phyloP scores from a whole-genome alignment of 106 monocot species.

The Dendrobium officinale region DNA sequence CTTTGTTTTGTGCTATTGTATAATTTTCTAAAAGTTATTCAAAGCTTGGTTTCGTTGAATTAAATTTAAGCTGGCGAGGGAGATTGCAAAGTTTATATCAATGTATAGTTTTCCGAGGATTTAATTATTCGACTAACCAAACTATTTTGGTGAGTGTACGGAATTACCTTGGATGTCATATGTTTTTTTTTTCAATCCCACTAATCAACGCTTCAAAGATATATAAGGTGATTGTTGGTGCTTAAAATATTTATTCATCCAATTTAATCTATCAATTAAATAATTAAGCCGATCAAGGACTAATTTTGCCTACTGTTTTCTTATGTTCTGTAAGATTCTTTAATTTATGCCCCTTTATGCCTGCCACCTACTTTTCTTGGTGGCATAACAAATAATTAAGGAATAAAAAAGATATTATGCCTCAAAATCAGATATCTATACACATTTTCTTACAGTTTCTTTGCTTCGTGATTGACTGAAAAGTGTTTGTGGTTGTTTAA shows the following conservation, averaged over 20 bases:
- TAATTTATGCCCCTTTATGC: background rate
- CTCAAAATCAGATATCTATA: background rate
- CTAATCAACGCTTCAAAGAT: background rate
- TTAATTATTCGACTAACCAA: background rate
- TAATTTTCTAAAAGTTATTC: background rate
- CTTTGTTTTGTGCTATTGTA: background rate
- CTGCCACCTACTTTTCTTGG: background rate
- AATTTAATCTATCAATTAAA: background rate
- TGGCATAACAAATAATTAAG: background rate
- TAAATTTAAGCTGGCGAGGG: slow-evolving; percentile 1
- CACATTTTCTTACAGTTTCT: background rate
- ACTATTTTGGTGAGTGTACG: background rate
- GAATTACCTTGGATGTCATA: background rate
- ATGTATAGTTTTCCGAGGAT: background rate
- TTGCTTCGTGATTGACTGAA: background rate
- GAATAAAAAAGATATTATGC: background rate
- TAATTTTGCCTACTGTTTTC: background rate
- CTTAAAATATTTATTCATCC: background rate
- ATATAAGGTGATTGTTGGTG: background rate
- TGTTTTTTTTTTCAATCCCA: background rate
- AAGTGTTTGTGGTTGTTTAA: background rate
- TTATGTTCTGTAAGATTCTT: background rate
- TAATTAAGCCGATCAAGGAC: background rate
- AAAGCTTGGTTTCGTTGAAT: background rate
- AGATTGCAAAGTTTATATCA: background rate